Conservation (phyloP, 164 flowering plant genomes). For the Malania oleifera region DNA sequence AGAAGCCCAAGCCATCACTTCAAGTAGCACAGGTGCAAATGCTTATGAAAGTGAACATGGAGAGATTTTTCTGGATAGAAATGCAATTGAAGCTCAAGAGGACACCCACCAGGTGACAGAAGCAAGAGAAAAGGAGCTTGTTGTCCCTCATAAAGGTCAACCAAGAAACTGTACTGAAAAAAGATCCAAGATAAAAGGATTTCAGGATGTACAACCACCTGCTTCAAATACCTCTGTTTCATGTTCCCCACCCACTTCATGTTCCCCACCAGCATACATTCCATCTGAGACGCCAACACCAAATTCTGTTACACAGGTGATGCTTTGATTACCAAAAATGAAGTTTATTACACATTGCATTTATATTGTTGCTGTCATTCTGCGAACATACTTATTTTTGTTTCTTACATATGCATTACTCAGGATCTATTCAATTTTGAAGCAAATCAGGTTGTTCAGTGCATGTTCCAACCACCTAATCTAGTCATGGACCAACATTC, state of each 20-base stretch:
- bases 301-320: conserved; percentile 19
- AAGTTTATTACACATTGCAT: background rate
- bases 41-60: conserved; percentile 23
- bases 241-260: conserved; percentile 23
- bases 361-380: background rate
- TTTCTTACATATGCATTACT: conserved; percentile 8
- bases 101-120: conserved; percentile 4
- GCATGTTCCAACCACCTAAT: conserved; percentile 25
- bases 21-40: conserved; percentile 22
- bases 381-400: background rate
- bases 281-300: conserved; percentile 14
- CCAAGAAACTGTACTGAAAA: conserved; percentile 8
- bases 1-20: conserved; percentile 15
- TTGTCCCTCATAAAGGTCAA: conserved; percentile 8
- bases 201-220: conserved; percentile 13
- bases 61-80: conserved; percentile 17
- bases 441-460: conserved; percentile 23
- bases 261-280: conserved; percentile 19
- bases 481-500: conserved; percentile 20
- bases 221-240: conserved; percentile 15
- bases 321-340: background rate
- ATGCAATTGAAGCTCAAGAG: conserved; percentile 17
- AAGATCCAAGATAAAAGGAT: conserved; percentile 2
- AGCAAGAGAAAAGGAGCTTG: conserved; percentile 8
- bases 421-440: conserved; percentile 30